Percentiles rank a stretch among this genome's conserved stretches.
These are phyloP conservation scores for Pouteria campechiana DNA, from an alignment of 179 eudicot species.

Conservation along the genomic window DNA sequence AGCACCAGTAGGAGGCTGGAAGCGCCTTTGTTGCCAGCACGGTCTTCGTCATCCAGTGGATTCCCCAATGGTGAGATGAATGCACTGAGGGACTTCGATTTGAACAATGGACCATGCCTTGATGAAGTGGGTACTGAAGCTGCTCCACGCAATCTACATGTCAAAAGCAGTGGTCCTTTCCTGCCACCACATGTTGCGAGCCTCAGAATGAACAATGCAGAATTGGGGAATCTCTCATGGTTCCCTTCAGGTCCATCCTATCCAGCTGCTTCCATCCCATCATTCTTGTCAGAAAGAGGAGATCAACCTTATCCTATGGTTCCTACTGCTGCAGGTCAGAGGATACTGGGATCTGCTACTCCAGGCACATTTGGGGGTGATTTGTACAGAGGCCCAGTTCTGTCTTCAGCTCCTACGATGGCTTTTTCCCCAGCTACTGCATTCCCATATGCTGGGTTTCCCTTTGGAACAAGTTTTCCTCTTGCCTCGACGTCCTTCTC, in stretches of 20 bases:
- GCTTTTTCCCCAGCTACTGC: conserved; percentile 24
- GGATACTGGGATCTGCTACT: conserved; percentile 32
- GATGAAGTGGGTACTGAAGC: conserved; percentile 38
- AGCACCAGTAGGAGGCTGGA: conserved; percentile 19
- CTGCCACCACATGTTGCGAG: conserved; percentile 26
- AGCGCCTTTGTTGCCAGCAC: conserved; percentile 10
- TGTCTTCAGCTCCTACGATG: conserved; percentile 68
- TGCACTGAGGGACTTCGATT: conserved; percentile 60
- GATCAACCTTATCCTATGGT: conserved; percentile 44
- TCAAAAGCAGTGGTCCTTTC: conserved; percentile 12
- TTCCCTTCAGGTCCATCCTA: conserved; percentile 41
- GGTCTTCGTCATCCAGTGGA: conserved; percentile 17
- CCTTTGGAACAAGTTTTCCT: conserved; percentile 39
- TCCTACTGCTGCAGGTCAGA: conserved; percentile 30
- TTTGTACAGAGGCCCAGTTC: conserved; percentile 53
- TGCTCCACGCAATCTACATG: conserved; percentile 11
- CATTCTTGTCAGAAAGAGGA: conserved; percentile 41
- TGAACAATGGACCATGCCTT: conserved; percentile 67
- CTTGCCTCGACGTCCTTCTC: conserved; percentile 25
- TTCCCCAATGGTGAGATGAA: conserved; percentile 26
- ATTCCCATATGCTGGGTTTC: conserved; percentile 40
- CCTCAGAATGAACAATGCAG: conserved; percentile 35
- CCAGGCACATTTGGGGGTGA: conserved; percentile 37
- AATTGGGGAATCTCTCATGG: conserved; percentile 42
- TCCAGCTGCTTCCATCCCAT: conserved; percentile 37